Evolutionary conservation across 305 asterid genomes (phyloP), one percentile per base, ranked within the genome.

Genomic region (Stenogyne calaminthoides): DNA sequence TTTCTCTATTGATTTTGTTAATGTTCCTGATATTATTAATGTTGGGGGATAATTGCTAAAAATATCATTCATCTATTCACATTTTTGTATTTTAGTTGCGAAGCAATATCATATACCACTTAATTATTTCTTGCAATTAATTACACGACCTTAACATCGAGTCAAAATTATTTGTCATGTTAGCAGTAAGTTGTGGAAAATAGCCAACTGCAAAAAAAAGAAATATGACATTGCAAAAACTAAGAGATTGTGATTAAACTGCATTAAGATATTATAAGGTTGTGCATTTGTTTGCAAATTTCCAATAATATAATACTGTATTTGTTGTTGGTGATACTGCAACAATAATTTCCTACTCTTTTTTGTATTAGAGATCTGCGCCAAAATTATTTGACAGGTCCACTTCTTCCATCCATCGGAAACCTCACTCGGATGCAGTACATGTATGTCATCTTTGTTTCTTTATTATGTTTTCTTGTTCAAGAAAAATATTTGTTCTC

Each of bases 301-400:
- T 39, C 12, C 0, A 25, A 20, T 10, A 11, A 8, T 36, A 0
- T 25, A 0, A 25, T 25, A 25, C 25, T 36, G 19, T 37, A 12
- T n/a, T 42, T 16, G 14, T 19, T 22, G 9, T 14, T 72, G 62
- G 49, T 69, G 19, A 47, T 47, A 5, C 9, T 7, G 63, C 9
- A 39, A 2, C 36, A 15, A 15, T 58, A 40, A 47, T 56, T 55
- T 15, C 36, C 7, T 57, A 27, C 8, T 47, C 12, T 5, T 1
- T 39, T 32, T 64, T 27, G 29, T 59, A 74, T 83, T 87, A 94
- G 98, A 62, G 56, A 85, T 69, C 66, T 92, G 77, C 69, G 12
- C 0, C 87, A 82, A 71, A 92, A 94, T 82, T 82, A 77, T 74
- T 78, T 94, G 77, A 83, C 91, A 40, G 98, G 98, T 78, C 85